Base-by-base conservation (phyloP, 2,329 filamentous ascomycete species). In the Cercospora sp. region DNA sequence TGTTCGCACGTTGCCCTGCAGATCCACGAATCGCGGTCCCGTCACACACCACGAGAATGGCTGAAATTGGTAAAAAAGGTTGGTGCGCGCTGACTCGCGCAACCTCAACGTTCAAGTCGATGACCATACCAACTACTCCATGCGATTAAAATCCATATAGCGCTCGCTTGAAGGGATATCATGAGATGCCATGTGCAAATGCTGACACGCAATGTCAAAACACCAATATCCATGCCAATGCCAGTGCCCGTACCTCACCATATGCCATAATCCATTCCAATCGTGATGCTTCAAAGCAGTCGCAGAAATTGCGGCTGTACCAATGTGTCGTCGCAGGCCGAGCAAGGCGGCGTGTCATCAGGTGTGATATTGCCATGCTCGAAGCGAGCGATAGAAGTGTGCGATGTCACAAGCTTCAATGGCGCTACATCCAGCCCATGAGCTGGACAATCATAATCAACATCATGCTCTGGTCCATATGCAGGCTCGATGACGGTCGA, bases 401-500 rank as follows among this genome's bases (percentile, higher is more conserved):
- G 23, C 28, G 60, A 62, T 5, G 60, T 62, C 20, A 48, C 39
- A n/a, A 62, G 60, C 60, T 62, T 31, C 39, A 62, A 20, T 45
- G 60, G 60, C 39, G 36, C 20, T 30, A 16, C n/a, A 28, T 31
- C 33, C n/a, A 16, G 31, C 9, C 20, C 18, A 26, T 10, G 8
- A 23, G 58, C 20, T 8, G 18, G 10, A 5, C 2, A 1, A 23
- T 53, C 20, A 8, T 1, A 2, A 33, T 39, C 10, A 10, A 23
- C n/a, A 39, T 28, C 33, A 39, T 13, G 31, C 9, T 60, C 58
- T 39, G 33, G 2, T 31, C 4, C 12, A 16, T n/a, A 18, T 30
- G 39, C 26, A 9, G 39, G 7, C 39, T 48, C 60, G n/a, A 62
- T 51, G 5, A 28, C 60, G 10, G 60, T 62, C 9, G 61, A 63